Conservation (phyloP, 306 rosid genomes). For the Trifolium fragiferum region DNA sequence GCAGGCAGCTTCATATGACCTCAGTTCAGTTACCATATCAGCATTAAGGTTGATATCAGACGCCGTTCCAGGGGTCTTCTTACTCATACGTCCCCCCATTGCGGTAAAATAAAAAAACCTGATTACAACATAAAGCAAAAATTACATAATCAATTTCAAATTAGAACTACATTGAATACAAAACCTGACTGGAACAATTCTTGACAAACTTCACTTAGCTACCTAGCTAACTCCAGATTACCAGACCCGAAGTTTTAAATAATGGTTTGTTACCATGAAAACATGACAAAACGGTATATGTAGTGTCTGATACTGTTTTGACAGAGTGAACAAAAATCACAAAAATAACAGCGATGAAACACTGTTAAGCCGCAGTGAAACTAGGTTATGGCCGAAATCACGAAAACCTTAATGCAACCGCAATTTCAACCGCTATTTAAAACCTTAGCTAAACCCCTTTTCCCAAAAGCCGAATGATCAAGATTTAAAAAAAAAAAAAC, state of each 20-base stretch:
- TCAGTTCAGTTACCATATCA: constrained; percentile 59
- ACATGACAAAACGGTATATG: too few relatives aligned
- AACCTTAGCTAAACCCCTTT: background rate
- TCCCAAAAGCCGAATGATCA: background rate
- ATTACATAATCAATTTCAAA: constrained; percentile 39
- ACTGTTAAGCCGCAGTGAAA: too few relatives aligned
- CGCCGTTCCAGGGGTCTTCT: constrained; percentile 49
- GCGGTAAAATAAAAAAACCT: constrained; percentile 42
- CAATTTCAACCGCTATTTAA: too few relatives aligned
- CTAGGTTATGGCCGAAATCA: too few relatives aligned
- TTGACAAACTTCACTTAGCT: background rate
- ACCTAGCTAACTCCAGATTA: background rate
- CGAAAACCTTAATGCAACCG: too few relatives aligned
- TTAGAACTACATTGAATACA: constrained; percentile 1
- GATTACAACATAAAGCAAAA: background rate
- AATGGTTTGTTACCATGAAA: too few relatives aligned
- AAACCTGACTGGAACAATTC: background rate
- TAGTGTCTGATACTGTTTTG: too few relatives aligned
- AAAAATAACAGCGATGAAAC: too few relatives aligned
- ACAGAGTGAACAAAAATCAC: too few relatives aligned
- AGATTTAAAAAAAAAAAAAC: background rate
- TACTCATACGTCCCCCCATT: constrained; percentile 82
- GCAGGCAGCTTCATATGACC: constrained; percentile 76
- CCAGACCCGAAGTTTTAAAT: too few relatives aligned
- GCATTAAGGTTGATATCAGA: constrained; percentile 45